Percentiles rank a stretch among this genome's conserved stretches.
Evolutionary conservation across 768 basidiomycete genomes (phyloP).

Genomic region (Hypholoma sublateritium): DNA sequence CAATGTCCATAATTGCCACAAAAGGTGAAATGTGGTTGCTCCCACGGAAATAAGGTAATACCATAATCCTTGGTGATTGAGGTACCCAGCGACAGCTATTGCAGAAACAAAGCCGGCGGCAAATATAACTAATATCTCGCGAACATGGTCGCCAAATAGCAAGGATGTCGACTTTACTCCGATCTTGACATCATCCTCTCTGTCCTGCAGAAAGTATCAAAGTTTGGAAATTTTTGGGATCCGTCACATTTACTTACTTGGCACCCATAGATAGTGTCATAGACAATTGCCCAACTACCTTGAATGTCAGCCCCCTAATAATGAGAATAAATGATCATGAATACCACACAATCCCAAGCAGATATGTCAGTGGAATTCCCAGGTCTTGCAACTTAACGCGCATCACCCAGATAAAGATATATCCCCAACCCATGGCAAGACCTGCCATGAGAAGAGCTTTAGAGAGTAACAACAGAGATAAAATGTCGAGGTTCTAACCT

Average conservation of each 20-base stretch:
- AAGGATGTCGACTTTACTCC: slow-evolving; percentile 6
- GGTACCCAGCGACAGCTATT: slow-evolving; percentile 5
- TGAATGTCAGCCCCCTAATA: background rate
- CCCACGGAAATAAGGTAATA: slow-evolving; percentile 4
- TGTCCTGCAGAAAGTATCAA: background rate
- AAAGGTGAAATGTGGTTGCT: background rate
- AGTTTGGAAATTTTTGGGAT: too few relatives aligned
- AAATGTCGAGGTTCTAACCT: background rate
- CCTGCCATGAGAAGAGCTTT: background rate
- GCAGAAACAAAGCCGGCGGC: background rate
- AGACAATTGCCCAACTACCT: slow-evolving; percentile 2
- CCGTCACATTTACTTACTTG: background rate
- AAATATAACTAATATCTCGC: background rate
- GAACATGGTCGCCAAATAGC: slow-evolving; percentile 1
- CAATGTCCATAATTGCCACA: slow-evolving; percentile 2
- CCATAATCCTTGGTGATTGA: background rate
- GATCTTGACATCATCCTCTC: slow-evolving; percentile 1
- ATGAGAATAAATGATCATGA: background rate
- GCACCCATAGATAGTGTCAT: slow-evolving; percentile 6
- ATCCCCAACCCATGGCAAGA: slow-evolving; percentile 1
- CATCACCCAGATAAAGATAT: background rate
- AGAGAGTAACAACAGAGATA: background rate
- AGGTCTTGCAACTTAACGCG: background rate
- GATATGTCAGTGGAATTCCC: background rate
- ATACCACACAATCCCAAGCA: slow-evolving; percentile 1